Percentiles rank a stretch among this genome's conserved stretches.
Evolutionary conservation across 495 filamentous ascomycete genomes (phyloP).

Genomic region (Parathielavia appendiculata): DNA sequence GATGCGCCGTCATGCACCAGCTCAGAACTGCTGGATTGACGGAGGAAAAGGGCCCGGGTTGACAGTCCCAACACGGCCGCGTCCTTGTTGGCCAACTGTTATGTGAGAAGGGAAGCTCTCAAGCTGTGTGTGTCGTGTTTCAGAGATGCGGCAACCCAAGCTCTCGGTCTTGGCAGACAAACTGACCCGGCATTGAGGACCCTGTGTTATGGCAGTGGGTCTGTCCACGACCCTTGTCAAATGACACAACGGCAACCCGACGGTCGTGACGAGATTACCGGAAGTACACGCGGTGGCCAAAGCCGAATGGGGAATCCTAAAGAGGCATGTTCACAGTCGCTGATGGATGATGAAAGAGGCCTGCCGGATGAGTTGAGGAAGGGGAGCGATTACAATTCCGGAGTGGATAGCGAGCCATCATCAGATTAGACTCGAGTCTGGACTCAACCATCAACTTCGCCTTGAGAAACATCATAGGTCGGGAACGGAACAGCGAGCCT

Average conservation of each 20-base stretch:
- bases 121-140: constrained; percentile 9
- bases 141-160: constrained; percentile 4
- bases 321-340: no score
- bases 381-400: no score
- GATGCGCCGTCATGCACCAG: constrained; percentile 12
- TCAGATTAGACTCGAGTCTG: no score
- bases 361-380: no score
- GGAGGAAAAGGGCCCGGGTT: background rate
- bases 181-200: background rate
- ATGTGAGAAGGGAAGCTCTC: background rate
- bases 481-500: no score
- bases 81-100: background rate
- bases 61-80: background rate
- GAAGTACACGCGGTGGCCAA: no score
- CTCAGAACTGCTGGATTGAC: background rate
- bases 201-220: background rate
- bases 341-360: no score
- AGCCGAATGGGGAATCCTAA: no score
- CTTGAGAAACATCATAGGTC: no score
- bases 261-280: background rate
- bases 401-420: no score
- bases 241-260: constrained; percentile 6
- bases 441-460: no score
- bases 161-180: background rate
- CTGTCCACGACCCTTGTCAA: background rate